These are phyloP conservation scores for Euryodendron excelsum DNA, from an alignment of 148 eudicot species.

Conservation along the genomic window DNA sequence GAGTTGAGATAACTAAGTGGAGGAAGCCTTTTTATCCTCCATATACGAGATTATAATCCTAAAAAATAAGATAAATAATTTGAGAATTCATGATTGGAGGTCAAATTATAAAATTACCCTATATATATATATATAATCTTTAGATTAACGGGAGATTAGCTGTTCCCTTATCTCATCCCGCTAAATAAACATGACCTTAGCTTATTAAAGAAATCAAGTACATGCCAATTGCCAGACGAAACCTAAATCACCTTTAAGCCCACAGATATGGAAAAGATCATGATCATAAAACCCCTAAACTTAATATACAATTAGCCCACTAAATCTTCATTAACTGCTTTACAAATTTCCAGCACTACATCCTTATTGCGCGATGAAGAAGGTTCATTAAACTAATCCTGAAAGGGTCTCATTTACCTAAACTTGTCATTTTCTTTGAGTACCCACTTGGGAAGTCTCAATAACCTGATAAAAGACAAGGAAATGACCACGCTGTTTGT, in stretches of 20 bases:
- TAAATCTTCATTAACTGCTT: not conserved
- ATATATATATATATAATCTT: too few species aligned
- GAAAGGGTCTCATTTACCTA: slow-evolving; percentile 29
- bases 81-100: too few species aligned
- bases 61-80: too few species aligned
- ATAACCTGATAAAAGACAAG: not conserved
- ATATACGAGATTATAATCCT: too few species aligned
- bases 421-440: slow-evolving; percentile 7
- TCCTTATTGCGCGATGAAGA: slow-evolving; percentile 20
- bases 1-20: too few species aligned
- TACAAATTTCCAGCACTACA: slow-evolving; percentile 5
- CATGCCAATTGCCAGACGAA: slow-evolving; percentile 5
- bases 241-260: slow-evolving; percentile 10
- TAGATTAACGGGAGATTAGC: too few species aligned
- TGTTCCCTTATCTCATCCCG: too few species aligned
- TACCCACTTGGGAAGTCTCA: slow-evolving; percentile 5
- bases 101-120: too few species aligned
- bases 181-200: not conserved
- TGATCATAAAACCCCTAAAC: not conserved
- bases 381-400: slow-evolving; percentile 21
- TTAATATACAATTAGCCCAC: slow-evolving; percentile 10
- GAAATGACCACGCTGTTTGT: slow-evolving; percentile 13
- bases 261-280: slow-evolving; percentile 7
- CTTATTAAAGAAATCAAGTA: not conserved
- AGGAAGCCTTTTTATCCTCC: too few species aligned